Conservation (phyloP, 2,329 filamentous ascomycete species). For the Penicillium rolfsii region DNA sequence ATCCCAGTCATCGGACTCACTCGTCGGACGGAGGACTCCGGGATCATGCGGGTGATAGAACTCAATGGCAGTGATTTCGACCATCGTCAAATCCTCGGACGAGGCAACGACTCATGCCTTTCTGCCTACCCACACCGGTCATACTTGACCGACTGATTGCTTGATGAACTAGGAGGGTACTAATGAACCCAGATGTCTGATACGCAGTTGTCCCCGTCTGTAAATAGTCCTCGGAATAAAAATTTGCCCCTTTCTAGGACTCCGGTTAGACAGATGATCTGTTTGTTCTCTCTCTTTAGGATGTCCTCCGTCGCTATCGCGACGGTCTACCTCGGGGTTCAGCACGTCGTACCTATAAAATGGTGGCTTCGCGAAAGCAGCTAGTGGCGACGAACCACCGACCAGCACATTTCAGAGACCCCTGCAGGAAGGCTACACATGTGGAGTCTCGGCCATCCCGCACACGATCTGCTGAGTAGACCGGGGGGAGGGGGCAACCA, state of each 20-base stretch:
- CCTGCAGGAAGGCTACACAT: slow-evolving; percentile 5
- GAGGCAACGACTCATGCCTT: too few species aligned
- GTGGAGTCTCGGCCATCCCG: slow-evolving; percentile 3
- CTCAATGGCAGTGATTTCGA: neutral
- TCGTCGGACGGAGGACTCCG: neutral
- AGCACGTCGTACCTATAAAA: neutral
- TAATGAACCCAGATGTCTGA: neutral
- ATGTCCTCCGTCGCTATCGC: neutral
- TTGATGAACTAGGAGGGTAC: neutral
- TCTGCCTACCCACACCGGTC: too few species aligned
- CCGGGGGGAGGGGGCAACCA: too few species aligned
- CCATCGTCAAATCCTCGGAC: neutral
- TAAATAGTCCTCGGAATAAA: neutral
- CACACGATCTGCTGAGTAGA: neutral
- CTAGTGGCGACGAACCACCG: slow-evolving; percentile 5
- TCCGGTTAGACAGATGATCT: neutral
- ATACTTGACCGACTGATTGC: neutral
- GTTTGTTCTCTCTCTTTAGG: neutral
- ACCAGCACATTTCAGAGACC: neutral
- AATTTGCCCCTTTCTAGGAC: neutral
- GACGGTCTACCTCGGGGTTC: neutral
- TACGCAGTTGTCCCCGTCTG: neutral
- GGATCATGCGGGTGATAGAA: neutral
- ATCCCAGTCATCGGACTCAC: neutral
- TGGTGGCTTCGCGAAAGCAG: neutral